A percentile compares a stretch with the other conserved stretches of the same genome.
Evolutionary conservation across 306 rosid species (phyloP).

Genomic region (Vachellia collinsii): DNA sequence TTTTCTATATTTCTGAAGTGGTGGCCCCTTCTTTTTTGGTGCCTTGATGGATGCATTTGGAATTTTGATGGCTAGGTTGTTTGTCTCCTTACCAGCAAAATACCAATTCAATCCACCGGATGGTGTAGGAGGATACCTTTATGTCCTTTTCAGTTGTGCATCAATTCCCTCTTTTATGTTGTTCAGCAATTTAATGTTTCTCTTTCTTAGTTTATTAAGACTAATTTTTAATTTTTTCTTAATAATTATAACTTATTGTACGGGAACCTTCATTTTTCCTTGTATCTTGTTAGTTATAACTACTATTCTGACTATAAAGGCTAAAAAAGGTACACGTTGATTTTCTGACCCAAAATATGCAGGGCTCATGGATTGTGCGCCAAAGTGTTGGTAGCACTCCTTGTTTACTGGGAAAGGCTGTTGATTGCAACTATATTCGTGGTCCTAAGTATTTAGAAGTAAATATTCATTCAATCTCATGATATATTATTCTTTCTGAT

Average conservation of each 20-base stretch:
- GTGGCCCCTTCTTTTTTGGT: neutral
- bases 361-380: constrained; percentile 99
- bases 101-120: neutral
- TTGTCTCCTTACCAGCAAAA: neutral
- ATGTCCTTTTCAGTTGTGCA: neutral
- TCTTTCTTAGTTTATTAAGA: neutral
- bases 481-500: constrained; percentile 14
- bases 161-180: neutral
- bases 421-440: constrained; percentile 94
- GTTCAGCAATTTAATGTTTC: neutral
- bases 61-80: neutral
- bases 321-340: neutral
- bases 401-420: constrained; percentile 96
- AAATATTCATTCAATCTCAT: constrained; percentile 36
- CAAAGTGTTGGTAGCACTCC: constrained; percentile 99
- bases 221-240: neutral
- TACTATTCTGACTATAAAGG: neutral
- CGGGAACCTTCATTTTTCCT: neutral
- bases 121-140: neutral
- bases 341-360: constrained; percentile 46
- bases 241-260: neutral
- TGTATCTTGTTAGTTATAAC: neutral
- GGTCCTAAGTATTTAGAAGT: constrained; percentile 94
- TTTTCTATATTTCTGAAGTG: constrained; percentile 15
- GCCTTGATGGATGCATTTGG: neutral